Evolutionary conservation across 345 rosid species (phyloP).

Genomic region (Linum lewisii): DNA sequence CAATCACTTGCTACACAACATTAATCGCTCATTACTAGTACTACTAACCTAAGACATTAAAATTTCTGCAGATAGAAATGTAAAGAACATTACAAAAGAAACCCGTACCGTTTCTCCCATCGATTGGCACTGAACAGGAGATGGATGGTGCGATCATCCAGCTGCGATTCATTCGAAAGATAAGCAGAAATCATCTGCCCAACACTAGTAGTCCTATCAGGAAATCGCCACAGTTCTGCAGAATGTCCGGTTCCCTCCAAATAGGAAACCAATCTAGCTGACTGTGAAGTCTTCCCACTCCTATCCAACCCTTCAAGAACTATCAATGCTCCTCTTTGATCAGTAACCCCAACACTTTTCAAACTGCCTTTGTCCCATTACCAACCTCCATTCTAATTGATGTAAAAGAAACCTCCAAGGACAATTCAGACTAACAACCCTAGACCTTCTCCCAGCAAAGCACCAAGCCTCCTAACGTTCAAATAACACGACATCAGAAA

Average conservation of each 20-base stretch:
- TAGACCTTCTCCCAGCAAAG: too few species aligned
- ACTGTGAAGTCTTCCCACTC: constrained; percentile 83
- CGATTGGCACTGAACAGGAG: constrained; percentile 89
- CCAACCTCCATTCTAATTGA: too few species aligned
- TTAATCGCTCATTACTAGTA: too few species aligned
- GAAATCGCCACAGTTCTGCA: constrained; percentile 75
- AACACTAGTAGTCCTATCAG: constrained; percentile 68
- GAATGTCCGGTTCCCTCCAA: constrained; percentile 60
- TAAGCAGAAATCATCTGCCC: constrained; percentile 86
- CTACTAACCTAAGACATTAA: too few species aligned
- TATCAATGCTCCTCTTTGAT: constrained; percentile 71
- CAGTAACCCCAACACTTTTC: background rate
- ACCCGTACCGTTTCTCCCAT: constrained; percentile 89
- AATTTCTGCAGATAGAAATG: background rate
- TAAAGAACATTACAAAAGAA: too few species aligned
- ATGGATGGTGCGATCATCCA: constrained; percentile 86
- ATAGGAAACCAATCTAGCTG: constrained; percentile 45
- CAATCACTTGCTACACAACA: too few species aligned
- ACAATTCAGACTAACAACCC: too few species aligned
- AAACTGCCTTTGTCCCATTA: too few species aligned
- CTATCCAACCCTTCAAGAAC: constrained; percentile 92
- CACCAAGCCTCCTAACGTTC: too few species aligned
- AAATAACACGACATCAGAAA: too few species aligned
- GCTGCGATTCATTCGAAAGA: constrained; percentile 55
- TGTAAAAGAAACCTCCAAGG: too few species aligned